Evolutionary conservation across 2,329 filamentous ascomycete species (phyloP), one percentile per base, ranked within the genome.

Genomic region (Fusarium subtropicale): DNA sequence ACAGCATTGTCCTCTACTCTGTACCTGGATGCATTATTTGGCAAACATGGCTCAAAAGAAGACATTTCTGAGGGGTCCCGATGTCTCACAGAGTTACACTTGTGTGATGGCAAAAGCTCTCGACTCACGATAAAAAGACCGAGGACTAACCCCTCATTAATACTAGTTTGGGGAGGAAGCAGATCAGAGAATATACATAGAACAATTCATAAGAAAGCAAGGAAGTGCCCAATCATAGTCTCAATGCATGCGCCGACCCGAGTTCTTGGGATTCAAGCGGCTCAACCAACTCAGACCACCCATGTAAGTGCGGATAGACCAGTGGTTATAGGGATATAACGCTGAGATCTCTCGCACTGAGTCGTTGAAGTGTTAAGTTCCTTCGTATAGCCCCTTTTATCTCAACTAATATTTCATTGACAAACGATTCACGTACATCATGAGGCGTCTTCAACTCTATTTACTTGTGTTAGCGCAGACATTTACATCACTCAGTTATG

Each of bases 251-350:
- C 39, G 33, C 45, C 9, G 39, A 26, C 39, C 52, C 52, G 36
- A 64, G 45, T 48, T 39, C n/a, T 36, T 18, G 59, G 59, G 47
- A 44, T 20, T 20, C 11, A 30, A 30, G 11, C 28, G 30, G 28
- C 33, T 46, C 39, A 41, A 20, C 47, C 47, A 61, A 44, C 20
- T 56, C 42, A 24, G 24, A 39, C 12, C 12, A 58, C 30, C 60
- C 45, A 64, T 52, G 61, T 18, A 46, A 26, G 16, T 13, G 12
- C 36, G n/a, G 4, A 18, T 31, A 26, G 22, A 46, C 26, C 4
- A 26, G 31, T 13, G 24, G 2, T 26, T 36, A 9, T 36, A 10
- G 31, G 20, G 26, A 45, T 24, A 46, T 33, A 38, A 16, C 24
- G 8, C 7, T 51, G n/a, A 36, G 28, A 12, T 12, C 31, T 13